Evolutionary conservation across 2,329 filamentous ascomycete genomes (phyloP), one percentile per base, ranked within the genome.

Genomic region (Immersiporthe knoxdaviesiana): DNA sequence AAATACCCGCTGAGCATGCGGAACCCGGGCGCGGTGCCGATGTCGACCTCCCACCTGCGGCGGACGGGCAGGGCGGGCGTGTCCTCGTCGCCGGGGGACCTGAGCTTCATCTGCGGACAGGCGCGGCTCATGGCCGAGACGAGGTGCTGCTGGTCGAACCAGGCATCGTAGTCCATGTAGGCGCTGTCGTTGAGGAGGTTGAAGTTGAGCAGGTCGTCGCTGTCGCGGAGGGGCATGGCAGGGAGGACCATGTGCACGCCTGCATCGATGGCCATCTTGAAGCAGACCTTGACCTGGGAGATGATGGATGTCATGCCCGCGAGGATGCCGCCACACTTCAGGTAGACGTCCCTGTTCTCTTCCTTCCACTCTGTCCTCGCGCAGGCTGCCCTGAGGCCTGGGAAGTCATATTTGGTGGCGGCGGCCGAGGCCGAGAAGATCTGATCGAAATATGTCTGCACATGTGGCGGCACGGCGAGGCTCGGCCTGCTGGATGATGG

Each of bases 361-460:
- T 76, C 73, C 27, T 71, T 56, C 68, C 65, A 68, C 56, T 62
- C 60, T 14, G 68, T 70, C 50, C 63, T 70, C 56, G 60, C 60
- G 37, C 70, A 72, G 2, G 60, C 66, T 24, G 66, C 68, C 27
- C 67, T 62, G 5, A 79, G 65, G 10, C 72, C 73, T 4, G 72
- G 59, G 68, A 74, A 79, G 24, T 69, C 66, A 61, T 76, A 77
- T 8, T 66, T 10, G 3, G 63, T 3, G 8, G 74, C 72, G 8
- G 74, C 72, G 24, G 66, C 60, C 18, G 67, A 63, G 63, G 61
- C 68, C 4, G 75, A 74, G 65, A 79, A 79, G 24, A 74, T 75
- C 70, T 79, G 77, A 12, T 78, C 75, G 63, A 77, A 79, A 70
- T 77, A 79, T 30, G 54, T 63, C 30, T 72, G 66, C 14, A 75